These are phyloP conservation scores for Leccinellum rugosiceps DNA, from an alignment of 768 basidiomycete genomes.

Conservation along the genomic window DNA sequence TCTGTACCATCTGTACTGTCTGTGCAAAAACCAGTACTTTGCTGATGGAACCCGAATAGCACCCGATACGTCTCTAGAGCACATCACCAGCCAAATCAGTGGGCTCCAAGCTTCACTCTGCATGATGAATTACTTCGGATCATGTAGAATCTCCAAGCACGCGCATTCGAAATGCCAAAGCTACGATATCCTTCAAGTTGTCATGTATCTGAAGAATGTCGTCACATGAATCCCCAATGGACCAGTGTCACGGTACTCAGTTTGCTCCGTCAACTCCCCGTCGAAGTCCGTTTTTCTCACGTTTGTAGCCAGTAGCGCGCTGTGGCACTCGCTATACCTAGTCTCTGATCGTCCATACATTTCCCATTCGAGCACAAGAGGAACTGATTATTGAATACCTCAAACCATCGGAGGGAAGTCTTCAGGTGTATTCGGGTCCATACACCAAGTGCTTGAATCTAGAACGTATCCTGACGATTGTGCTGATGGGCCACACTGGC, in stretches of 20 bases:
- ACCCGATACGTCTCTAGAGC: constrained; percentile 14
- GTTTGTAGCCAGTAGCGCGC: constrained; percentile 34
- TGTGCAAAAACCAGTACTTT: no score
- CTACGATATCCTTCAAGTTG: constrained; percentile 29
- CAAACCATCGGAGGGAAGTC: constrained; percentile 27
- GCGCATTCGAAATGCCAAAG: constrained; percentile 26
- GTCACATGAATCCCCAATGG: constrained; percentile 31
- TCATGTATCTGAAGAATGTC: constrained; percentile 31
- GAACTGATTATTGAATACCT: constrained; percentile 31
- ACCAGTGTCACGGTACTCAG: constrained; percentile 28
- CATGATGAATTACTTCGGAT: constrained; percentile 26
- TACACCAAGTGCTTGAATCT: constrained; percentile 30
- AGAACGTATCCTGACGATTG: constrained; percentile 21
- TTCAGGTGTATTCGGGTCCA: constrained; percentile 32
- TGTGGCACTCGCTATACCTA: constrained; percentile 32
- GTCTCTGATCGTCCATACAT: constrained; percentile 34
- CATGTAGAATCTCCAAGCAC: constrained; percentile 28
- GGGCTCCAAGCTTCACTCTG: constrained; percentile 27
- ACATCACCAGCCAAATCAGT: constrained; percentile 23
- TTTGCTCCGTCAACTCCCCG: constrained; percentile 29
- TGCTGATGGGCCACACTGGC: constrained; percentile 31
- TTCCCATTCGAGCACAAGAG: constrained; percentile 29
- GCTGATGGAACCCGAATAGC: constrained; percentile 3
- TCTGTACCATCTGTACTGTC: no score
- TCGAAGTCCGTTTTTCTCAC: constrained; percentile 34